Evolutionary conservation across 129 eudicot genomes (phyloP), one percentile per base, ranked within the genome.

Genomic region (Escallonia herrerae): DNA sequence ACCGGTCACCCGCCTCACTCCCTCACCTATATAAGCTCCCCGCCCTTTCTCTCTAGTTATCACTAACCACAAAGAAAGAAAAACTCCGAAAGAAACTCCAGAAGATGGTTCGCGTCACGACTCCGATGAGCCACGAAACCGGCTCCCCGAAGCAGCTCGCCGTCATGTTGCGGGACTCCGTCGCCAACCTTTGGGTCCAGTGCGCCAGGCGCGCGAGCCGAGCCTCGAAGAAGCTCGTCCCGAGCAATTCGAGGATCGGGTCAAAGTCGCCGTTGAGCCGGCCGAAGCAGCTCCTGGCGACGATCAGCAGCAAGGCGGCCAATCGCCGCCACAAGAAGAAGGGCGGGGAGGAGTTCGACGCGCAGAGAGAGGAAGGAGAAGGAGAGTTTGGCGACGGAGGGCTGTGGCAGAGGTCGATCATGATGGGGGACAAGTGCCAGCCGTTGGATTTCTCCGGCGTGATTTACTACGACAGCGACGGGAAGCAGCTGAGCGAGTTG

Each of bases 351-450:
- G 63, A 62, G n/a, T 11, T 6, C 7, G 68, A 15, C 2, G 53
- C 9, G 8, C 0, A 1, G 14, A 40, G 2, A 4, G 74, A 46
- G 5, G 76, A 45, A 13, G 76, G 50, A n/a, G 63, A 48, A 7
- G 70, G 9, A 8, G 72, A 46, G 6, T 74, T 33, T 44, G 80
- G 74, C 5, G 74, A 47, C 15, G 80, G 60, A 56, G 80, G 75
- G 52, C 49, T 79, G 43, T 79, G 83, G 83, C 75, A 69, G 62
- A 68, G 69, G 76, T 13, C 59, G 5, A 79, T 79, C 40, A 4
- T 79, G 65, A 73, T 79, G 79, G 83, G 83, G 5, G 83, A 79
- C 14, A 79, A 74, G 51, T 79, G 83, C 57, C 71, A 73, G 79
- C 83, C 83, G 38, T 55, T 73, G 63, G 76, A 73, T 68, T 79